Evolutionary conservation across 371 early-diverging fungal genomes (phyloP).

Genomic region (Mortierella polycephala): DNA sequence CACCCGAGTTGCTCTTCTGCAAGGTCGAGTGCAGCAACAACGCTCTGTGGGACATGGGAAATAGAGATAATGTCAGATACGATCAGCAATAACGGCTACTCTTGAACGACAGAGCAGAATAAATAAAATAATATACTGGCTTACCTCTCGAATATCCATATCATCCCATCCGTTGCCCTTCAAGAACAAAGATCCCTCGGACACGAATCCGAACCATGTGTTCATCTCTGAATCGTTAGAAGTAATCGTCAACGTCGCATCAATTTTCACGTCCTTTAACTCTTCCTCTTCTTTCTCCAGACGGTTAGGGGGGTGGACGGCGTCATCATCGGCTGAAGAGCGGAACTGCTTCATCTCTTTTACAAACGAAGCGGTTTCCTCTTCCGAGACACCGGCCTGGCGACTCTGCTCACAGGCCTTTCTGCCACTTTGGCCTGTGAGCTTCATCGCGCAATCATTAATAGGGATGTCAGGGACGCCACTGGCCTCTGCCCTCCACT

Average conservation of each 20-base stretch:
- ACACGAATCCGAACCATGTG: constrained; percentile 50
- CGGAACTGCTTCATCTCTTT: constrained; percentile 51
- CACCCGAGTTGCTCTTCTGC: constrained; percentile 52
- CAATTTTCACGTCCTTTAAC: constrained; percentile 49
- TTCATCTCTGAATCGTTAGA: constrained; percentile 46
- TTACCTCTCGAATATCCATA: constrained; percentile 50
- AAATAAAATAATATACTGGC: not conserved
- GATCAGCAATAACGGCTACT: not conserved
- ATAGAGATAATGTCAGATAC: not conserved
- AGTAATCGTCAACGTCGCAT: constrained; percentile 46
- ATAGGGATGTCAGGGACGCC: constrained; percentile 56
- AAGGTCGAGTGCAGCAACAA: constrained; percentile 51
- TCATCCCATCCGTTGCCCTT: constrained; percentile 52
- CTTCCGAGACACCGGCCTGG: constrained; percentile 50
- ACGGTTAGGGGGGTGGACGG: constrained; percentile 30
- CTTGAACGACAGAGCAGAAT: constrained; percentile 6
- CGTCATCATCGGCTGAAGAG: constrained; percentile 25
- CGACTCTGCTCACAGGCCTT: constrained; percentile 49
- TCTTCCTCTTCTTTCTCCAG: constrained; percentile 22
- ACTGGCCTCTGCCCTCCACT: constrained; percentile 56
- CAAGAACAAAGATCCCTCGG: constrained; percentile 44
- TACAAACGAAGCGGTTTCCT: constrained; percentile 41
- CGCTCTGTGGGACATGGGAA: constrained; percentile 17
- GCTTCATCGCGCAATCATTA: constrained; percentile 54
- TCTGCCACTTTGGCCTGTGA: constrained; percentile 54